Percentiles rank a stretch among this genome's conserved stretches.
phyloP scores from a whole-genome alignment of 805 yeast species.

The Sporopachydermia quercuum region DNA sequence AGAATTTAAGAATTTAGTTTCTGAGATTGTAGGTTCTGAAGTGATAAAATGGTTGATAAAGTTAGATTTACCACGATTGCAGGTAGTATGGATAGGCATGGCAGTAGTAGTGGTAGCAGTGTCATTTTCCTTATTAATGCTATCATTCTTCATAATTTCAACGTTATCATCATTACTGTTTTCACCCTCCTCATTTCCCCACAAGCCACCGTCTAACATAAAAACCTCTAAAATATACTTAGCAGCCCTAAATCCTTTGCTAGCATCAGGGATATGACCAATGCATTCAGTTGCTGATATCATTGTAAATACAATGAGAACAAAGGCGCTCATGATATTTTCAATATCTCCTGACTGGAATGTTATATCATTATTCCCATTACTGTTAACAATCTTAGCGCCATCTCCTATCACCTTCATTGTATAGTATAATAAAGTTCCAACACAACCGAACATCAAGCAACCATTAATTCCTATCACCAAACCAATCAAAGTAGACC shows the following conservation, averaged over 20 bases:
- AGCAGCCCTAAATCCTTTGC: conserved; percentile 68
- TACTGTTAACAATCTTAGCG: no score
- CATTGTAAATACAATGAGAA: conserved; percentile 60
- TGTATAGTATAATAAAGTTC: conserved; percentile 68
- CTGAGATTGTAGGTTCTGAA: no score
- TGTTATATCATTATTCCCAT: conserved; percentile 15
- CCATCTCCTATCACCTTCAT: conserved; percentile 55
- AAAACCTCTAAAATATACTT: conserved; percentile 30
- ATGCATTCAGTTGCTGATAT: conserved; percentile 46
- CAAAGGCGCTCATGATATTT: conserved; percentile 54
- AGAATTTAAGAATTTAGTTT: no score
- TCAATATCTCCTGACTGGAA: conserved; percentile 6
- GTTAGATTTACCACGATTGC: neutral
- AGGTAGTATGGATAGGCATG: no score
- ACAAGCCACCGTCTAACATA: neutral
- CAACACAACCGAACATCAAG: conserved; percentile 46
- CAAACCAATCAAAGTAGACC: conserved; percentile 51
- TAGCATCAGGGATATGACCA: conserved; percentile 59
- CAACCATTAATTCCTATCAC: conserved; percentile 47
- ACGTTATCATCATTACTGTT: neutral
- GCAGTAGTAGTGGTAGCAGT: neutral
- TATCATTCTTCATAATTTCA: neutral
- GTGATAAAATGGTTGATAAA: no score
- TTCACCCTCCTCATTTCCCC: conserved; percentile 4
- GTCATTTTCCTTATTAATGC: neutral